Percentiles rank a stretch among this genome's conserved stretches.
Evolutionary conservation across 148 eudicot species (phyloP).

Genomic region (Rhododendron simsii): DNA sequence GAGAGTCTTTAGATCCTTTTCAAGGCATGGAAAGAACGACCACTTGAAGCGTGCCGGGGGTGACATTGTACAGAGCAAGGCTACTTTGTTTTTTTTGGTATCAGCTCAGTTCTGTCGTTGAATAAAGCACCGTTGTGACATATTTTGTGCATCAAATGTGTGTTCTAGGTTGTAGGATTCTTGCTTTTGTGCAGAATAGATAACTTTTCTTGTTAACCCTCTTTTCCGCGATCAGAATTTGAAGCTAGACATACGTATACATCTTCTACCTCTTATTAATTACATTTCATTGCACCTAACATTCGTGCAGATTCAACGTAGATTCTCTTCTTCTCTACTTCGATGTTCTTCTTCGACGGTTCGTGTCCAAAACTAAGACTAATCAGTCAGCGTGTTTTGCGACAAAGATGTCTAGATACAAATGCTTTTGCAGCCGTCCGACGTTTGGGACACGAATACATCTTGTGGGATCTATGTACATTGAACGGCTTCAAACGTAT

Average conservation of each 20-base stretch:
- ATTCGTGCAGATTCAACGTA: not conserved
- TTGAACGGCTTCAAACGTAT: not conserved
- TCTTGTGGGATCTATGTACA: not conserved
- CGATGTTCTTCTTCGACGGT: not conserved
- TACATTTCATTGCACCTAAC: not conserved
- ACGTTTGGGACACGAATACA: not conserved
- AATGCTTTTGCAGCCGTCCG: not conserved
- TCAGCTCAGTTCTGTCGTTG: slow-evolving; percentile 3
- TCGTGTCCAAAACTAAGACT: not conserved
- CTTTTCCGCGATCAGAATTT: not conserved
- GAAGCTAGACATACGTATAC: not conserved
- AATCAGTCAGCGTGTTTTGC: not conserved
- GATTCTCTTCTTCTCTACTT: not conserved
- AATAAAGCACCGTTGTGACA: not conserved
- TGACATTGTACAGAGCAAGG: slow-evolving; percentile 3
- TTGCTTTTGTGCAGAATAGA: not conserved
- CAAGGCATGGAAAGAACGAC: not conserved
- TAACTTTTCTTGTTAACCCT: not conserved
- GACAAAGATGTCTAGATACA: not conserved
- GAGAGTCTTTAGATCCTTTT: not conserved
- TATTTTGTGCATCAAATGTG: not conserved
- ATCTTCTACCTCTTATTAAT: not conserved
- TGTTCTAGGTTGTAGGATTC: not conserved
- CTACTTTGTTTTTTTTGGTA: not conserved
- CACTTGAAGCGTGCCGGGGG: not conserved